These are phyloP conservation scores for Avena eriantha DNA, from an alignment of 176 grass and related monocot genomes.

Conservation along the genomic window DNA sequence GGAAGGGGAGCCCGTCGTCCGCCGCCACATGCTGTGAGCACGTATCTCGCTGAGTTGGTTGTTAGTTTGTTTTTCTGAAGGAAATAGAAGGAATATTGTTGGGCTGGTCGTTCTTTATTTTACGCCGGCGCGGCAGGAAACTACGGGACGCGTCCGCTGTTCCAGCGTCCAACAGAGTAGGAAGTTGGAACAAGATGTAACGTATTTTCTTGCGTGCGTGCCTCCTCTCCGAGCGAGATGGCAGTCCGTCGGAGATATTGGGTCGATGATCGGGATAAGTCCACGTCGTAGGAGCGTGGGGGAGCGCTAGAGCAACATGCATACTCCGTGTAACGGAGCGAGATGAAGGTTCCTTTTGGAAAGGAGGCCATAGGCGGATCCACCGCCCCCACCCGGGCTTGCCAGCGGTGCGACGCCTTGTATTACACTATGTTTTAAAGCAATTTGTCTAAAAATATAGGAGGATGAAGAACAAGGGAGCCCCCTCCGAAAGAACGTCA, in stretches of 20 bases:
- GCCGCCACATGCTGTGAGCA: neutral
- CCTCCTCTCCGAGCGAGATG: neutral
- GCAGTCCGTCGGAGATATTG: neutral
- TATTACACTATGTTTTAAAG: no score
- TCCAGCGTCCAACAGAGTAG: neutral
- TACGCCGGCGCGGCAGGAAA: neutral
- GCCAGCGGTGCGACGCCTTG: no score
- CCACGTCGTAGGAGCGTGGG: neutral
- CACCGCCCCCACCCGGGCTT: no score
- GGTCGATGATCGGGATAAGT: neutral
- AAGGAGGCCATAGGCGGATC: no score
- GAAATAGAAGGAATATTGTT: neutral
- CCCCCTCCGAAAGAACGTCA: no score
- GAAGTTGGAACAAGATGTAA: neutral
- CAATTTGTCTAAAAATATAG: no score
- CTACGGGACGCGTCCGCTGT: neutral
- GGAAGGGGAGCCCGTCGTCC: neutral
- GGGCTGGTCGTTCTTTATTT: neutral
- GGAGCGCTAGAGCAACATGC: neutral
- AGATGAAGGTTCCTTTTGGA: no score
- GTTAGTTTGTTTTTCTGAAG: neutral
- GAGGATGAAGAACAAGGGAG: no score
- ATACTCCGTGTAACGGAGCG: no score
- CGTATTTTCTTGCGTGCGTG: no score
- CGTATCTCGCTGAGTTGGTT: neutral